Percentiles rank a stretch among this genome's conserved stretches.
These are phyloP conservation scores for Ophiocordyceps camponoti-floridani DNA, from an alignment of 2,329 filamentous ascomycete genomes.

Conservation along the genomic window DNA sequence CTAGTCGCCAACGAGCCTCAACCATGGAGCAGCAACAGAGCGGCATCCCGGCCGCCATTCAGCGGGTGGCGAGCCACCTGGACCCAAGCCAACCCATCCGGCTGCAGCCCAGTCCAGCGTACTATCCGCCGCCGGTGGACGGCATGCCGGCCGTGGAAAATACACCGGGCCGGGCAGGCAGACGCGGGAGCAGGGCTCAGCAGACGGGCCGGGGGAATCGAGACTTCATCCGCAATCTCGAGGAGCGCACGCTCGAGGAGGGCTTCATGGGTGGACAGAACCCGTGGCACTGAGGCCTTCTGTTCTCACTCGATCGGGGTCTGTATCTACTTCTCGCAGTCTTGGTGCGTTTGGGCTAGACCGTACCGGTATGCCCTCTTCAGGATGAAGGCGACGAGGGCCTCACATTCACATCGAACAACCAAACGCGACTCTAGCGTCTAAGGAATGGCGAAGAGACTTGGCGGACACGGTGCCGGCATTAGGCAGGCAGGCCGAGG, in stretches of 20 bases:
- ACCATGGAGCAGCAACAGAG: slow-evolving; percentile 93
- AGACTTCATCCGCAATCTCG: slow-evolving; percentile 87
- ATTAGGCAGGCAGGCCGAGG: background rate
- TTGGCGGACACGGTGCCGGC: background rate
- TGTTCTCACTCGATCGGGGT: background rate
- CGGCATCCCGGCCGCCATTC: slow-evolving; percentile 81
- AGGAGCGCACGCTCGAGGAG: slow-evolving; percentile 87
- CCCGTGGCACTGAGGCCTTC: slow-evolving; percentile 43
- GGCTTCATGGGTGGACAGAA: slow-evolving; percentile 58
- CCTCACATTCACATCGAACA: background rate
- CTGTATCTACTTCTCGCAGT: background rate
- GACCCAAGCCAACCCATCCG: slow-evolving; percentile 90
- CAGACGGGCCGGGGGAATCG: slow-evolving; percentile 45
- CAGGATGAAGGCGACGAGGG: background rate
- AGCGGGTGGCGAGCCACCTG: slow-evolving; percentile 87
- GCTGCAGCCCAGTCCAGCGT: slow-evolving; percentile 86
- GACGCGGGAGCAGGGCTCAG: slow-evolving; percentile 58
- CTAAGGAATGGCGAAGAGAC: background rate
- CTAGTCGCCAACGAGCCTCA: slow-evolving; percentile 72
- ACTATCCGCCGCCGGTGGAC: slow-evolving; percentile 86
- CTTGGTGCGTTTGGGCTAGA: background rate
- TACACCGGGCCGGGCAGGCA: slow-evolving; percentile 37
- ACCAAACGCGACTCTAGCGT: background rate
- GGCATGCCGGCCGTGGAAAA: slow-evolving; percentile 51
- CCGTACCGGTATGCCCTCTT: no score